phyloP scores from a whole-genome alignment of 2,329 filamentous ascomycete species.

The Pezicula rhizophila region DNA sequence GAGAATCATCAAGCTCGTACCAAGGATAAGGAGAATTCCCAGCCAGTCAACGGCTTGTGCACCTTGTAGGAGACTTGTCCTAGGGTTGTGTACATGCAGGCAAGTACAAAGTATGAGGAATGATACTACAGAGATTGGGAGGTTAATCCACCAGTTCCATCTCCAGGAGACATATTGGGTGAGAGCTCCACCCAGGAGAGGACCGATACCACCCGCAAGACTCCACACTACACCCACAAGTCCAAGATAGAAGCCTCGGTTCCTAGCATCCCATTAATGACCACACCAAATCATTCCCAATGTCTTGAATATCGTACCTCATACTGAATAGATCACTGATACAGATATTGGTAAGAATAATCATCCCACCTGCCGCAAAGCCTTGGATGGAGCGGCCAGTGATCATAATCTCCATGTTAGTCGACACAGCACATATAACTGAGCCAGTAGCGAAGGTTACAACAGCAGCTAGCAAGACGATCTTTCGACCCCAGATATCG shows the following conservation, averaged over 20 bases:
- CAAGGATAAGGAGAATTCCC: slow-evolving; percentile 57
- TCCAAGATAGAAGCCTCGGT: no score
- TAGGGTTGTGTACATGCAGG: slow-evolving; percentile 55
- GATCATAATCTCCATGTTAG: slow-evolving; percentile 55
- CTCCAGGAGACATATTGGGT: slow-evolving; percentile 28
- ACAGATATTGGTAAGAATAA: slow-evolving; percentile 52
- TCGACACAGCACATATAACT: slow-evolving; percentile 51
- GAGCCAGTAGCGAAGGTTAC: slow-evolving; percentile 56
- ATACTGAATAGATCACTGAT: slow-evolving; percentile 68
- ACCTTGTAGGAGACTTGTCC: slow-evolving; percentile 48
- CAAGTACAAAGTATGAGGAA: slow-evolving; percentile 52
- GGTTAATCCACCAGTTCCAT: slow-evolving; percentile 24
- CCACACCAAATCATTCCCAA: no score
- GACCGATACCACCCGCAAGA: slow-evolving; percentile 13
- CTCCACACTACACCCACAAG: slow-evolving; percentile 1
- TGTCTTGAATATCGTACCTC: slow-evolving; percentile 33
- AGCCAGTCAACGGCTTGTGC: slow-evolving; percentile 51
- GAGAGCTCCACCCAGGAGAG: slow-evolving; percentile 24
- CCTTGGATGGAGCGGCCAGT: slow-evolving; percentile 56
- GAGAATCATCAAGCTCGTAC: slow-evolving; percentile 74
- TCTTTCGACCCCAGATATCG: slow-evolving; percentile 62
- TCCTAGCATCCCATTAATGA: no score
- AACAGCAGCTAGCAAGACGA: slow-evolving; percentile 53
- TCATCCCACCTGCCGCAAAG: slow-evolving; percentile 54
- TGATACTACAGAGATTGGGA: slow-evolving; percentile 47